Evolutionary conservation across 2,329 filamentous ascomycete genomes (phyloP), one percentile per base, ranked within the genome.

Genomic region (Microcyclosporella mali): DNA sequence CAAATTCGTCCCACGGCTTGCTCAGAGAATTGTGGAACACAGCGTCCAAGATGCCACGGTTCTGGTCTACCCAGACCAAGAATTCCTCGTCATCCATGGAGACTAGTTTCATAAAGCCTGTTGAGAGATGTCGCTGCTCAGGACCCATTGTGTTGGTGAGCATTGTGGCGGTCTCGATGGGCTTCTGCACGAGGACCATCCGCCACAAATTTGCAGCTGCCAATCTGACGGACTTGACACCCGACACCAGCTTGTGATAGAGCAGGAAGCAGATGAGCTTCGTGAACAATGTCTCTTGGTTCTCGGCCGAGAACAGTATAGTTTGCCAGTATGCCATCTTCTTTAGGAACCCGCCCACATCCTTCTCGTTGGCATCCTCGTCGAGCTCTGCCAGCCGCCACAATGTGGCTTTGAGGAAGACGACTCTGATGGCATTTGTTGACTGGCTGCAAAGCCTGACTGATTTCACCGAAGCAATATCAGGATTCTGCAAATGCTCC

Each of bases 291-390:
- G 85, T 79, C 33, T 95, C 88, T 6, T 78, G 73, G 2, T 85
- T 84, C 12, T 92, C 79, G 3, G 83, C 80, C 2, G 82, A 82
- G 12, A 98, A 71, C 12, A 98, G 80, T 14, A 95, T 85, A 15
- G 87, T 88, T 62, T 97, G 92, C 92, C 92, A 98, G 64, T 95
- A 97, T 0, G 87, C 80, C 56, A 98, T 79, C 60, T 88, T 90
- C 46, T 86, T 77, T 64, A 98, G 78, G 45, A 94, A 88, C 1
- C 75, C 70, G 18, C 84, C 74, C 0, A 81, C 79, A 36, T 87
- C 81, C 6, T 67, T 62, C 44, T 84, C 77, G 2, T 75, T 72
- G 40, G 79, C 71, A 1, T 74, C 66, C 27, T 84, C 82, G 37
- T 94, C 85, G 39, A 89, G 75, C 55, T 95, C 88, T 0, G 89